Percentiles rank a stretch among this genome's conserved stretches.
Conservation (phyloP, 345 rosid species). For the Gynandropsis gynandra region DNA sequence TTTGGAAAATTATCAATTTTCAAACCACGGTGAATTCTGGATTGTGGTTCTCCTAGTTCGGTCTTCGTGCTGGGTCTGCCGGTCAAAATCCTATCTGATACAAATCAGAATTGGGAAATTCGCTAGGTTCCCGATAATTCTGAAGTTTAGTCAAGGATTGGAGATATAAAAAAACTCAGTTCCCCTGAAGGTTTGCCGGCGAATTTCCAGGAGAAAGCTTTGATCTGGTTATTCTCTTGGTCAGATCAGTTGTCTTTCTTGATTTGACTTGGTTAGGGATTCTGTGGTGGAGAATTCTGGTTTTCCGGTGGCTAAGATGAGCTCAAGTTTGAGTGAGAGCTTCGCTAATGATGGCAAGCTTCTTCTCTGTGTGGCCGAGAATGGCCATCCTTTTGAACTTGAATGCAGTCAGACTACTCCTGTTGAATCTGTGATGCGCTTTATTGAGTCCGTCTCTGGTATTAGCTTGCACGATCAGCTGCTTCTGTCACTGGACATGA, state of each 20-base stretch:
- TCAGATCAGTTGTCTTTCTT: conserved; percentile 11
- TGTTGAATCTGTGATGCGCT: conserved; percentile 74
- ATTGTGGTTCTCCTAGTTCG: conserved; percentile 17
- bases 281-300: conserved; percentile 29
- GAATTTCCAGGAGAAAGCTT: neutral
- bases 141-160: conserved; percentile 23
- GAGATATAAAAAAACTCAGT: conserved; percentile 1
- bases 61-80: neutral
- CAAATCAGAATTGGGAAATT: conserved; percentile 8
- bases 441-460: conserved; percentile 46
- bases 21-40: conserved; percentile 16
- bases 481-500: conserved; percentile 70
- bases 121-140: conserved; percentile 20
- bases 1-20: conserved; percentile 19
- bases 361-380: conserved; percentile 76
- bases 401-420: conserved; percentile 53
- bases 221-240: conserved; percentile 13
- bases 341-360: conserved; percentile 59
- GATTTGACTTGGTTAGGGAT: conserved; percentile 13
- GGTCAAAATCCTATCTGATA: neutral
- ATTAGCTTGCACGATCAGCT: conserved; percentile 70
- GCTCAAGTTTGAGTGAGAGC: conserved; percentile 48
- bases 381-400: conserved; percentile 70
- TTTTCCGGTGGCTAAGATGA: conserved; percentile 44
- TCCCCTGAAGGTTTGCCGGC: conserved; percentile 6